Evolutionary conservation across 129 eudicot genomes (phyloP).

Genomic region (Artemisia tridentata): DNA sequence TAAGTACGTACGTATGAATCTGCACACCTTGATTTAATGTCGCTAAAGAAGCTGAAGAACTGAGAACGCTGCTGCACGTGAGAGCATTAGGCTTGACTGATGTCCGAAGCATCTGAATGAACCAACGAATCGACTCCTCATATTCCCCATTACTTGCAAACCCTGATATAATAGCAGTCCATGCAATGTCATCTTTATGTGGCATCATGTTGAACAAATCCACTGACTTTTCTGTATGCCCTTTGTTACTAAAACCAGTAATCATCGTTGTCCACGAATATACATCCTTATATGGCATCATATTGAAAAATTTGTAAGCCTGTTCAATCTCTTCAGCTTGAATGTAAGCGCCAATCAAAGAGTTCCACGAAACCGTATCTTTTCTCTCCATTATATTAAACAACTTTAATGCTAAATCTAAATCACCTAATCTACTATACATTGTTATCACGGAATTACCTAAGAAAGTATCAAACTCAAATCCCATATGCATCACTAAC

Average conservation of each 20-base stretch:
- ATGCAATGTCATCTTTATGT: slow-evolving; percentile 59
- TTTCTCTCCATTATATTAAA: slow-evolving; percentile 49
- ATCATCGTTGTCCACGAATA: slow-evolving; percentile 78
- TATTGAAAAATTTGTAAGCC: slow-evolving; percentile 48
- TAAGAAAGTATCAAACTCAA: slow-evolving; percentile 53
- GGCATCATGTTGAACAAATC: slow-evolving; percentile 69
- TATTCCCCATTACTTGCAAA: slow-evolving; percentile 51
- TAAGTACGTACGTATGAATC: slow-evolving; percentile 47
- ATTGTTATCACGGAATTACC: slow-evolving; percentile 65
- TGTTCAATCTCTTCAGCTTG: slow-evolving; percentile 48
- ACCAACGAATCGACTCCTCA: slow-evolving; percentile 58
- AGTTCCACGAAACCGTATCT: slow-evolving; percentile 69
- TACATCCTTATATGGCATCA: slow-evolving; percentile 45
- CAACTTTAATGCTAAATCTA: slow-evolving; percentile 44
- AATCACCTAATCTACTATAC: slow-evolving; percentile 60
- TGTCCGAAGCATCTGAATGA: slow-evolving; percentile 46
- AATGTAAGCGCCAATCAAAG: slow-evolving; percentile 58
- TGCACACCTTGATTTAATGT: slow-evolving; percentile 58
- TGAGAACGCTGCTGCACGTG: slow-evolving; percentile 64
- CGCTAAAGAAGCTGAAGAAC: slow-evolving; percentile 71
- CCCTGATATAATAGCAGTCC: slow-evolving; percentile 87
- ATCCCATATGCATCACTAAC: slow-evolving; percentile 50
- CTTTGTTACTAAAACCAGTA: slow-evolving; percentile 59
- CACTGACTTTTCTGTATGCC: slow-evolving; percentile 43
- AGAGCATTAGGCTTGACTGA: slow-evolving; percentile 58